These are phyloP conservation scores for Cryptosporidium canis DNA, from an alignment of 169 alveolate genomes.

Conservation along the genomic window DNA sequence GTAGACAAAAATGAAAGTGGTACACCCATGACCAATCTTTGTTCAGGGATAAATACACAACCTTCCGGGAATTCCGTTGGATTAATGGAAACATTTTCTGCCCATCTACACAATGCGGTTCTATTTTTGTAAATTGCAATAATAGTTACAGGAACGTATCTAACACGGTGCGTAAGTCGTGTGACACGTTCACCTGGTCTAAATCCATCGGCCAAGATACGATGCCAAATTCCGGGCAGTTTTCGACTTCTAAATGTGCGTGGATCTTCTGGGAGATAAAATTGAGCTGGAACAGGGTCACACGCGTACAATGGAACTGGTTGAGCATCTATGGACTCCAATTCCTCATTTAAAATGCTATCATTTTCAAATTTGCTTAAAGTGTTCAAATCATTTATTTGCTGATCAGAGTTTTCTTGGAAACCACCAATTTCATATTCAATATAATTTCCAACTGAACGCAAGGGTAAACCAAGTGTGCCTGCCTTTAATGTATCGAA, in stretches of 20 bases:
- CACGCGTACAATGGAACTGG: constrained; percentile 66
- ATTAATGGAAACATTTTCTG: constrained; percentile 40
- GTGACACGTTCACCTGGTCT: constrained; percentile 73
- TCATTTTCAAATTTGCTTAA: constrained; percentile 31
- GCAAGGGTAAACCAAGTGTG: constrained; percentile 50
- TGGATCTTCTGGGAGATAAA: constrained; percentile 69
- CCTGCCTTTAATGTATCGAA: constrained; percentile 70
- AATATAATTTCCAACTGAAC: constrained; percentile 69
- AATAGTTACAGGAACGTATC: constrained; percentile 70
- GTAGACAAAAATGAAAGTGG: constrained; percentile 72
- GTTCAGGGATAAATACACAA: constrained; percentile 71
- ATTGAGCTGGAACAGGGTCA: constrained; percentile 69
- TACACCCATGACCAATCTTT: constrained; percentile 68
- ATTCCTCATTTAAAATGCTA: constrained; percentile 56
- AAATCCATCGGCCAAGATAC: constrained; percentile 68
- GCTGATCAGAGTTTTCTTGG: constrained; percentile 64
- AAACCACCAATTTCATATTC: constrained; percentile 70
- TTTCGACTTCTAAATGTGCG: constrained; percentile 52
- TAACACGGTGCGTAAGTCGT: constrained; percentile 53
- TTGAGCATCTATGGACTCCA: constrained; percentile 67
- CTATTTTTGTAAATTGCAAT: constrained; percentile 64
- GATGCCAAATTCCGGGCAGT: constrained; percentile 73
- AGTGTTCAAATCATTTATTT: constrained; percentile 48
- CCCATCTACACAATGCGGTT: constrained; percentile 71
- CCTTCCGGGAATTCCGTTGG: constrained; percentile 73